phyloP scores from a whole-genome alignment of 768 basidiomycete species.

The Psilocybe subaeruginosa region DNA sequence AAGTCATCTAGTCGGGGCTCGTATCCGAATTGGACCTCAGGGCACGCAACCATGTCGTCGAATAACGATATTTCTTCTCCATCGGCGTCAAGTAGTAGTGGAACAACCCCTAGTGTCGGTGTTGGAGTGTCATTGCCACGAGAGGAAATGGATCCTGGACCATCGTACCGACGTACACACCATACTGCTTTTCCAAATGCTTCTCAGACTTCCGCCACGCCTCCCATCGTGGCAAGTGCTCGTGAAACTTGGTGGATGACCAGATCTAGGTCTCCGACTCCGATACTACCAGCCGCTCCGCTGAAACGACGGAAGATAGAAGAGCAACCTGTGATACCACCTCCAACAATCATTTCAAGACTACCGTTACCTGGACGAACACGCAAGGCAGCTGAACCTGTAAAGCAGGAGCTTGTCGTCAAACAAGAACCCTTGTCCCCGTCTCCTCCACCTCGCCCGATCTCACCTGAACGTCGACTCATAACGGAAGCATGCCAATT shows the following conservation, averaged over 20 bases:
- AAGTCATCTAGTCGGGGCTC: background rate
- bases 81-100: background rate
- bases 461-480: conserved; percentile 22
- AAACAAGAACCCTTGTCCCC: conserved; percentile 5
- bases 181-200: background rate
- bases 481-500: conserved; percentile 28
- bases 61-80: background rate
- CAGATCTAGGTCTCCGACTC: conserved; percentile 21
- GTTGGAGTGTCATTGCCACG: background rate
- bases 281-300: conserved; percentile 18
- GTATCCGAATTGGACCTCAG: background rate
- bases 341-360: conserved; percentile 2
- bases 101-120: background rate
- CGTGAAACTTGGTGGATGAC: background rate
- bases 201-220: background rate
- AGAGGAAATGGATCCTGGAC: background rate
- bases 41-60: background rate
- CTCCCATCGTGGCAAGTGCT: background rate
- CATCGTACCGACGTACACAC: background rate
- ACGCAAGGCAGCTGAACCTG: background rate
- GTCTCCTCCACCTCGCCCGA: background rate
- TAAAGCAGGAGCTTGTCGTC: conserved; percentile 1
- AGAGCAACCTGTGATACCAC: conserved; percentile 5
- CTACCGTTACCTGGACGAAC: conserved; percentile 2
- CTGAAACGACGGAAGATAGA: conserved; percentile 21